Evolutionary conservation across 1,284 basidiomycete species (phyloP).

Genomic region (Xanthoconium separans): DNA sequence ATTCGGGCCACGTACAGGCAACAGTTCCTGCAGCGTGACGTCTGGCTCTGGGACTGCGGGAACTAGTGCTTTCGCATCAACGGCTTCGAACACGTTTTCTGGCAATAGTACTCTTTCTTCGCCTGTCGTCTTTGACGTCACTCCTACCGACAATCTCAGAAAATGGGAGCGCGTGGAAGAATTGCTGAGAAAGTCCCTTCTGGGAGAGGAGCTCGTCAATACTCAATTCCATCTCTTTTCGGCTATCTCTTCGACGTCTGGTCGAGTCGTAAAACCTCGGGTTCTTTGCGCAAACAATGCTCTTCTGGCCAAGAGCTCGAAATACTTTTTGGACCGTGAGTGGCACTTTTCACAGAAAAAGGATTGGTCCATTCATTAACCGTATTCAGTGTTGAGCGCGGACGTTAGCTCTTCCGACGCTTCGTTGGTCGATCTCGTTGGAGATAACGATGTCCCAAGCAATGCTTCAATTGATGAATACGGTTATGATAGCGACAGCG

Average conservation of each 20-base stretch:
- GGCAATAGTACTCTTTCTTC: too few relatives aligned
- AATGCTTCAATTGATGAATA: not conserved
- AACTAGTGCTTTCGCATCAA: too few relatives aligned
- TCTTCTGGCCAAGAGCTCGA: slow-evolving; percentile 20
- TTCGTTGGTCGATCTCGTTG: not conserved
- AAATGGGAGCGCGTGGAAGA: too few relatives aligned
- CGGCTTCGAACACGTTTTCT: too few relatives aligned
- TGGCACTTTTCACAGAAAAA: not conserved
- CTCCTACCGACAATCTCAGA: too few relatives aligned
- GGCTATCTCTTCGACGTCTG: slow-evolving; percentile 6
- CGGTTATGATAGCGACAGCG: not conserved
- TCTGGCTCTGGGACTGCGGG: too few relatives aligned
- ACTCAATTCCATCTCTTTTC: too few relatives aligned
- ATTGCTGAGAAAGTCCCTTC: too few relatives aligned
- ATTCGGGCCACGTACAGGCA: too few relatives aligned
- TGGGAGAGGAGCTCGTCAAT: too few relatives aligned
- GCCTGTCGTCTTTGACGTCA: too few relatives aligned
- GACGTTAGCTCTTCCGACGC: not conserved
- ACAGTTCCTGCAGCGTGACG: too few relatives aligned
- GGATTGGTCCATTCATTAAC: not conserved
- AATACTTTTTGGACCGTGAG: slow-evolving; percentile 27
- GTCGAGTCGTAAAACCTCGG: slow-evolving; percentile 15
- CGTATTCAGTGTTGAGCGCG: not conserved
- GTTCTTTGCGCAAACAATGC: slow-evolving; percentile 25
- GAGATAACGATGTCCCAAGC: not conserved